These are phyloP conservation scores for Mycena leptocephala DNA, from an alignment of 768 basidiomycete species.

Conservation along the genomic window DNA sequence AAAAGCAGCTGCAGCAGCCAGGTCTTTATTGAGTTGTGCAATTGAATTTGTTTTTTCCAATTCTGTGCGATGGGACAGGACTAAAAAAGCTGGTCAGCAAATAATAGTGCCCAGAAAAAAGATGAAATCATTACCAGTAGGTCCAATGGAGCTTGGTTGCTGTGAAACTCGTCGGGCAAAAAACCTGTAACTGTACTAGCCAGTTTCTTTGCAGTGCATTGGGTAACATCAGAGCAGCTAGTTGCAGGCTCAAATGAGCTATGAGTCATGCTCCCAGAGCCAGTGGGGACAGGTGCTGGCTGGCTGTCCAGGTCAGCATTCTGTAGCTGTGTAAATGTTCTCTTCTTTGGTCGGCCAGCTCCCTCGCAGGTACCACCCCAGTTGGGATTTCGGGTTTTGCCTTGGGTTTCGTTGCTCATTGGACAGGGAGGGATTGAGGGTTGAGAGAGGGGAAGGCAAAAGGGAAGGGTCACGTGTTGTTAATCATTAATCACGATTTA, in stretches of 20 bases:
- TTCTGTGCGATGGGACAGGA: background rate
- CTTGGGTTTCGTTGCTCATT: too few relatives aligned
- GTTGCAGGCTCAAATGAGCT: too few relatives aligned
- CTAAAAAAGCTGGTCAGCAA: background rate
- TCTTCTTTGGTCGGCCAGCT: background rate
- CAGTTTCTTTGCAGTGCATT: background rate
- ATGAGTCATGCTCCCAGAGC: background rate
- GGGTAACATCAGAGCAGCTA: background rate
- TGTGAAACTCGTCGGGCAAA: background rate
- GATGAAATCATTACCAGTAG: background rate
- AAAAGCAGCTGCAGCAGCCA: background rate
- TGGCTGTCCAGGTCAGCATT: background rate
- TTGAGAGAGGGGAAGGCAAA: background rate
- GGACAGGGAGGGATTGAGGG: background rate
- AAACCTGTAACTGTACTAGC: background rate
- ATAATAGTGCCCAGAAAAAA: background rate
- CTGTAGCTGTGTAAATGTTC: background rate
- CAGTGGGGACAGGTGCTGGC: background rate
- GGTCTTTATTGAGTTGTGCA: background rate
- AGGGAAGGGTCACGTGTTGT: background rate
- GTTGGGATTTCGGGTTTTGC: background rate
- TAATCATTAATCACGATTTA: background rate
- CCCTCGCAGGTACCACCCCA: background rate
- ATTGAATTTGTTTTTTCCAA: background rate
- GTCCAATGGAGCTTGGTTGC: too few relatives aligned